Evolutionary conservation across 2,329 filamentous ascomycete genomes (phyloP).

Genomic region (Neocatenulostroma microsporum): DNA sequence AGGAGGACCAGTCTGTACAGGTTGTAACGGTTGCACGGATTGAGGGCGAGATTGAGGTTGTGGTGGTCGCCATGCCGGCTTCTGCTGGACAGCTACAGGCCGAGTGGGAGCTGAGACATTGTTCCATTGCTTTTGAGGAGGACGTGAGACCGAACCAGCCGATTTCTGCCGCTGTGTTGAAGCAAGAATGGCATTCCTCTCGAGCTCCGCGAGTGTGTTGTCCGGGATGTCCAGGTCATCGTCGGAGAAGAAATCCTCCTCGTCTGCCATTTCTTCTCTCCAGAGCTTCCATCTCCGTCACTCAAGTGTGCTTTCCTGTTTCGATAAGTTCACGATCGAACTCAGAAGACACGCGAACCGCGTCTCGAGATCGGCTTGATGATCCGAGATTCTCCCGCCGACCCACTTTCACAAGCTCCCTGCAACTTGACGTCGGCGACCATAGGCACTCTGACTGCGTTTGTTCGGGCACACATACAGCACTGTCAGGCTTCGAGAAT

Average conservation of each 20-base stretch:
- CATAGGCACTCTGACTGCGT: too few relatives aligned
- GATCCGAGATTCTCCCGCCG: too few relatives aligned
- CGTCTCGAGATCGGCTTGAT: too few relatives aligned
- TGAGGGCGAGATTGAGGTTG: conserved; percentile 9
- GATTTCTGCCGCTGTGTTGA: conserved; percentile 32
- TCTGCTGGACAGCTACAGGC: conserved; percentile 12
- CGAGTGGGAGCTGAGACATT: conserved; percentile 17
- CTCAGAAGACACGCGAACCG: too few relatives aligned
- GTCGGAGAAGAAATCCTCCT: conserved; percentile 42
- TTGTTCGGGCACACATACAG: too few relatives aligned
- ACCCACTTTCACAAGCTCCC: too few relatives aligned
- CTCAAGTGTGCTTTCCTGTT: conserved; percentile 3
- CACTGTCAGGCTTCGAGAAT: too few relatives aligned
- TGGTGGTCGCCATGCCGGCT: conserved; percentile 24
- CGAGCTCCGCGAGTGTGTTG: conserved; percentile 39
- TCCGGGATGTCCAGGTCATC: conserved; percentile 40
- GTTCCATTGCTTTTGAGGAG: conserved; percentile 16
- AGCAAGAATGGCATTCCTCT: conserved; percentile 36
- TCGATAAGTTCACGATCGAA: too few relatives aligned
- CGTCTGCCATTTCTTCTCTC: conserved; percentile 27
- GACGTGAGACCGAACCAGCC: conserved; percentile 1
- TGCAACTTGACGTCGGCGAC: too few relatives aligned
- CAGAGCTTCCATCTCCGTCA: conserved; percentile 4
- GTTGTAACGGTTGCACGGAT: neutral
- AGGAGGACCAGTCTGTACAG: conserved; percentile 13